Conservation (phyloP, 2,329 filamentous ascomycete genomes). For the Fusarium sororula region DNA sequence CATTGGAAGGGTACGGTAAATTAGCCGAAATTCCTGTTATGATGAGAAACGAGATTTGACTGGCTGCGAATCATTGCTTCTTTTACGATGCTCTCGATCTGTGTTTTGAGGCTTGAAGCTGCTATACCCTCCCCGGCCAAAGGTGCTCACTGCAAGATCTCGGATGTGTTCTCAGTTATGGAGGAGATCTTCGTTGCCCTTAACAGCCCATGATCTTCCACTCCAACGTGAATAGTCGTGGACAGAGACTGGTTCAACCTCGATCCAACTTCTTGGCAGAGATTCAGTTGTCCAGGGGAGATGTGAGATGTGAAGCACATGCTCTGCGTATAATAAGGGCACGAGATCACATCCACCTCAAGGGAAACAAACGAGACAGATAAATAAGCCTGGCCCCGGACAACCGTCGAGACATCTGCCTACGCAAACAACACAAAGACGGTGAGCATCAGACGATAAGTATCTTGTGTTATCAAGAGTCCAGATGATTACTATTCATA, state of each 20-base stretch:
- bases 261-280: not conserved
- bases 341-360: conserved; percentile 30
- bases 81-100: conserved; percentile 31
- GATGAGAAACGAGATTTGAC: conserved; percentile 22
- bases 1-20: conserved; percentile 25
- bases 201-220: conserved; percentile 13
- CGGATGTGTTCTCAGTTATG: conserved; percentile 15
- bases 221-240: conserved; percentile 7
- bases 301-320: conserved; percentile 21
- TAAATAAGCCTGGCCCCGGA: not conserved
- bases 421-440: not conserved
- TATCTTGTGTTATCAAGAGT: not conserved
- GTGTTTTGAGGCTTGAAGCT: conserved; percentile 28
- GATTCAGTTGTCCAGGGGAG: conserved; percentile 29
- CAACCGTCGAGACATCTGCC: not conserved
- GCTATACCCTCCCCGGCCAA: conserved; percentile 21
- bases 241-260: conserved; percentile 4
- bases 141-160: conserved; percentile 1
- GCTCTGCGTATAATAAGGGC: conserved; percentile 12
- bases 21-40: conserved; percentile 41
- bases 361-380: conserved; percentile 6
- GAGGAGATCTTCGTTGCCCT: conserved; percentile 24
- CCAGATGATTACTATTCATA: not conserved
- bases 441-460: not conserved
- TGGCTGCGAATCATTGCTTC: conserved; percentile 14